Evolutionary conservation across 176 grass and related monocot genomes (phyloP).

Genomic region (Cenchrus americanus): DNA sequence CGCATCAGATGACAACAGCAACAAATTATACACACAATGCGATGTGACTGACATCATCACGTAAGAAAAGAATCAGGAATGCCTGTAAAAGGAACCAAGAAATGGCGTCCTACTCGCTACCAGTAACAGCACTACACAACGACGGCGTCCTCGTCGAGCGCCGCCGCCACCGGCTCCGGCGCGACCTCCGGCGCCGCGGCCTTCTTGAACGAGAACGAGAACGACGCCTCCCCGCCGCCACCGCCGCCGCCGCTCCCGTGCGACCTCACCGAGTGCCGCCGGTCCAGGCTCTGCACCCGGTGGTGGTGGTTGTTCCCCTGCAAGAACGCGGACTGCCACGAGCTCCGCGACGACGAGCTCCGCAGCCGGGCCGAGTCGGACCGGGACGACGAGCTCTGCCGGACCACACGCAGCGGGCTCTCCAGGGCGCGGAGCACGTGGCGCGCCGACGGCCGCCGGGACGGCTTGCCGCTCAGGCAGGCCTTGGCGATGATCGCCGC

Average conservation of each 20-base stretch:
- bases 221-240: slow-evolving; percentile 44
- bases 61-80: slow-evolving; percentile 45
- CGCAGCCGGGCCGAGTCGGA: slow-evolving; percentile 50
- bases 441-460: slow-evolving; percentile 68
- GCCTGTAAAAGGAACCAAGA: background rate
- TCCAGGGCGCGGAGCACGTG: slow-evolving; percentile 76
- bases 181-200: slow-evolving; percentile 42
- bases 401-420: slow-evolving; percentile 71
- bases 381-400: slow-evolving; percentile 41
- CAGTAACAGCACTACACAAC: slow-evolving; percentile 24
- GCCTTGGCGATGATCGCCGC: slow-evolving; percentile 83
- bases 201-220: slow-evolving; percentile 62
- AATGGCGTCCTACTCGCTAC: background rate
- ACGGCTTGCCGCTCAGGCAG: slow-evolving; percentile 67
- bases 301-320: slow-evolving; percentile 31
- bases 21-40: slow-evolving; percentile 39
- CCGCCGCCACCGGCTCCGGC: slow-evolving; percentile 22
- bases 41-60: background rate
- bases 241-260: slow-evolving; percentile 45
- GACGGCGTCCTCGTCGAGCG: slow-evolving; percentile 22
- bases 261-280: slow-evolving; percentile 55
- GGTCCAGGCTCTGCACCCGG: slow-evolving; percentile 51
- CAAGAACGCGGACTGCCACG: slow-evolving; percentile 64
- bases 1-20: slow-evolving; percentile 23
- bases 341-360: slow-evolving; percentile 70